Percentiles rank a stretch among this genome's conserved stretches.
Evolutionary conservation across 148 eudicot genomes (phyloP).

Genomic region (Amaranthus palmeri): DNA sequence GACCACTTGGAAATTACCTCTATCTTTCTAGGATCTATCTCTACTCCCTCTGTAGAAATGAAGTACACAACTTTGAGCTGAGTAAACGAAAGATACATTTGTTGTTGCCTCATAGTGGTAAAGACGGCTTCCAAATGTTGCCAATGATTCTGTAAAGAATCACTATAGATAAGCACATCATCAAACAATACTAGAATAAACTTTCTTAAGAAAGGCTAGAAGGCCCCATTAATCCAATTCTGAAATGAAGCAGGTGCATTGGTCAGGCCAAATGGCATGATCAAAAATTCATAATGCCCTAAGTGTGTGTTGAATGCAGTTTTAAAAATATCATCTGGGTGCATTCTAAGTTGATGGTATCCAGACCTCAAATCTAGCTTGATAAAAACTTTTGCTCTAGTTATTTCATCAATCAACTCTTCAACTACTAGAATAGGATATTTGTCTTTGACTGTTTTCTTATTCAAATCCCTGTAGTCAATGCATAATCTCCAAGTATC

Average conservation of each 20-base stretch:
- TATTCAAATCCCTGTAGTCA: neutral
- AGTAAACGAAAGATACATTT: too few relatives aligned
- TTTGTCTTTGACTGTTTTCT: neutral
- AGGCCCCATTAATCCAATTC: too few relatives aligned
- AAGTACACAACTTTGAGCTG: too few relatives aligned
- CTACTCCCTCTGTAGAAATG: too few relatives aligned
- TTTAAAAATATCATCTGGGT: too few relatives aligned
- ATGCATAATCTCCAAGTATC: neutral
- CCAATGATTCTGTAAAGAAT: neutral
- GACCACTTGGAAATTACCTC: too few relatives aligned
- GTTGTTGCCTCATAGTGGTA: neutral
- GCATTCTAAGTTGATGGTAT: neutral
- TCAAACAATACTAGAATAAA: neutral
- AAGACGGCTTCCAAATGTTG: neutral
- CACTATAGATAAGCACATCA: neutral
- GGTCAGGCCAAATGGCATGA: too few relatives aligned
- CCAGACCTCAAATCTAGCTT: neutral
- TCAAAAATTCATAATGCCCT: too few relatives aligned
- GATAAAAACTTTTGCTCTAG: neutral
- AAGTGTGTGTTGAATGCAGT: neutral
- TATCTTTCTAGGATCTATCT: too few relatives aligned
- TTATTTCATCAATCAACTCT: neutral
- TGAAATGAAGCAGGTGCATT: too few relatives aligned
- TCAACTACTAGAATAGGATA: neutral
- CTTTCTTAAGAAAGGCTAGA: too few relatives aligned